Base-by-base conservation (phyloP, 164 flowering plant genomes). In the Aristolochia contorta region DNA sequence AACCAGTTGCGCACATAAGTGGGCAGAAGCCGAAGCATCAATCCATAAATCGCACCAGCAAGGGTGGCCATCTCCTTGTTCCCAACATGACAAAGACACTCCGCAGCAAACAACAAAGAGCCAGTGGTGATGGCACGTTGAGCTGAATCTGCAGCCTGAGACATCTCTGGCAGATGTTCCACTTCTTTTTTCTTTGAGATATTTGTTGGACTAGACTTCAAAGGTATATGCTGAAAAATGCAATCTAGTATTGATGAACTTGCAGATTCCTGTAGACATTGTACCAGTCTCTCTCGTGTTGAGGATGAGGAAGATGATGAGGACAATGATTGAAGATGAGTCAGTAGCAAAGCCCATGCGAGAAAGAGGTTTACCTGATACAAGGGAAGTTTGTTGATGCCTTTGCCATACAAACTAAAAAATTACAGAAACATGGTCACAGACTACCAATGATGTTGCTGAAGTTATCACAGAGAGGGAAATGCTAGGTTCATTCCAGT, bases 1-100 rank as follows among this genome's bases (percentile, higher is more conserved):
- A 86, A 91, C 97, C 97, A 91, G 55, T 73, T 86, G 49, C 97
- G 78, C 41, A 91, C 96, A 73, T 86, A 94, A 54, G 97, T 96
- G 61, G 99, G 99, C 56, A 94, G 96, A 70, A 81, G 67, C 61
- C 81, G 71, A 63, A 94, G 88, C 96, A 91, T 86, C 77, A 84
- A 58, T 55, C 96, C 97, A 72, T 75, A 94, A 58, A 89, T 60
- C 57, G 96, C 93, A 72, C 93, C 93, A 71, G 95, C 83, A 75
- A 94, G 79, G 1, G 86, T 71, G 60, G 97, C 80, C 84, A 94
- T 69, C 67, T 74, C 76, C 67, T 69, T 72, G 24, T 78, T 69
- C 53, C 72, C 80, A 67, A 82, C 65, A 51, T 95, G 93, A 91
- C 95, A 89, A 66, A 94, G 89, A 19, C 79, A 75, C 71, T 91